A percentile compares a stretch with the other conserved stretches of the same genome.
These are phyloP conservation scores for Elsinoe australis DNA, from an alignment of 2,329 filamentous ascomycete genomes.

Conservation along the genomic window DNA sequence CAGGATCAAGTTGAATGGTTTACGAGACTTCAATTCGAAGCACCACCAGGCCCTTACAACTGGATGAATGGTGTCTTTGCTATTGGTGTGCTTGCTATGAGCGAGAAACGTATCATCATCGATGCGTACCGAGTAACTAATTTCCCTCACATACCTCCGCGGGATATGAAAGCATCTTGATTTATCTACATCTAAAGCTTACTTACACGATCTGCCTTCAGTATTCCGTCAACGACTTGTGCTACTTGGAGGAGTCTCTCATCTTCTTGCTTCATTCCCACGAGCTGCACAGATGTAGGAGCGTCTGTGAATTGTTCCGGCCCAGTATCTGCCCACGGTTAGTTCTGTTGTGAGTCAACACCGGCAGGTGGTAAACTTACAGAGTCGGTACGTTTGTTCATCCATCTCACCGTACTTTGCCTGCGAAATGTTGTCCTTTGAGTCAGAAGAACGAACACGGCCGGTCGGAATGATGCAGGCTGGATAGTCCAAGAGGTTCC, in stretches of 20 bases:
- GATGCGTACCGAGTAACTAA: conserved; percentile 25
- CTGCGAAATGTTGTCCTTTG: conserved; percentile 24
- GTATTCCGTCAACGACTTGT: conserved; percentile 25
- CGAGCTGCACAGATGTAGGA: conserved; percentile 28
- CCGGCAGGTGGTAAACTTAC: conserved; percentile 18
- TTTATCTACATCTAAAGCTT: background rate
- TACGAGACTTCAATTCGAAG: conserved; percentile 24
- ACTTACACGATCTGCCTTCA: conserved; percentile 15
- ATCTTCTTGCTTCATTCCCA: conserved; percentile 29
- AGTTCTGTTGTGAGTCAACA: background rate
- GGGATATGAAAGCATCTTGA: conserved; percentile 13
- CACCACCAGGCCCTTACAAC: conserved; percentile 21
- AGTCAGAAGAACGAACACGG: conserved; percentile 24
- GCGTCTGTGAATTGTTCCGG: conserved; percentile 26
- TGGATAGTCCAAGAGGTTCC: conserved; percentile 22
- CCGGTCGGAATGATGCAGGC: conserved; percentile 21
- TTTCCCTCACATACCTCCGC: conserved; percentile 18
- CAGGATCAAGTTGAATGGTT: conserved; percentile 25
- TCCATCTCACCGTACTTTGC: conserved; percentile 26
- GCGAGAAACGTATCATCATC: conserved; percentile 23
- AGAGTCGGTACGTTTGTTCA: conserved; percentile 18
- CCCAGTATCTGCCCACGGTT: conserved; percentile 29
- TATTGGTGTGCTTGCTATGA: conserved; percentile 23
- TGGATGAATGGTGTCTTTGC: conserved; percentile 24
- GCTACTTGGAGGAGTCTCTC: conserved; percentile 26